These are phyloP conservation scores for Penicillium crustosum DNA, from an alignment of 2,329 filamentous ascomycete genomes.

Conservation along the genomic window DNA sequence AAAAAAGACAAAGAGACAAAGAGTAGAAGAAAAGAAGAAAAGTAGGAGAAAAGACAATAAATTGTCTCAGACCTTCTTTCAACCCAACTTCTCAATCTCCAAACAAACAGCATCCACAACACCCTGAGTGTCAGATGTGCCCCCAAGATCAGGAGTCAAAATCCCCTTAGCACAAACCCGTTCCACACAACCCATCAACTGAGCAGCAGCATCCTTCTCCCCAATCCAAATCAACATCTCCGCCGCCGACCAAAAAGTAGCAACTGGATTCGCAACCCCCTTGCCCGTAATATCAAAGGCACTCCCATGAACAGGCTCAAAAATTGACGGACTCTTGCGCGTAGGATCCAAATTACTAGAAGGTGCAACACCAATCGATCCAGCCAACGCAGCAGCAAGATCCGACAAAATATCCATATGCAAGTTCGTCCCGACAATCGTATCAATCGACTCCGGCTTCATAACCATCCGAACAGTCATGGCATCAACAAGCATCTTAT, in stretches of 20 bases:
- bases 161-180: constrained; percentile 56
- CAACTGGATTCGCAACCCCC: constrained; percentile 61
- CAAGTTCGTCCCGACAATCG: constrained; percentile 56
- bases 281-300: constrained; percentile 54
- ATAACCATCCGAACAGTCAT: constrained; percentile 58
- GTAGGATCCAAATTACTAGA: constrained; percentile 67
- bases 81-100: constrained; percentile 46
- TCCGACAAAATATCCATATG: constrained; percentile 68
- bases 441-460: constrained; percentile 52
- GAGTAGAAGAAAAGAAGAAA: not conserved
- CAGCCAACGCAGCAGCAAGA: constrained; percentile 66
- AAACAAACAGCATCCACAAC: constrained; percentile 58
- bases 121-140: constrained; percentile 55
- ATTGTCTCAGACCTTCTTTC: constrained; percentile 4
- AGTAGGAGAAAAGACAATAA: not conserved
- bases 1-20: constrained; percentile 1
- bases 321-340: constrained; percentile 58
- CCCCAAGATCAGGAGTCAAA: constrained; percentile 60
- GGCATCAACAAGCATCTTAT: constrained; percentile 59
- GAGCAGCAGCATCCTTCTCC: constrained; percentile 55
- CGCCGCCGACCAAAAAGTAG: constrained; percentile 67
- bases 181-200: constrained; percentile 60
- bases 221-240: constrained; percentile 67
- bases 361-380: constrained; percentile 69
- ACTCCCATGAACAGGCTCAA: constrained; percentile 64